Conservation (phyloP, 2,329 filamentous ascomycete species). For the Aspergillus alliaceus region DNA sequence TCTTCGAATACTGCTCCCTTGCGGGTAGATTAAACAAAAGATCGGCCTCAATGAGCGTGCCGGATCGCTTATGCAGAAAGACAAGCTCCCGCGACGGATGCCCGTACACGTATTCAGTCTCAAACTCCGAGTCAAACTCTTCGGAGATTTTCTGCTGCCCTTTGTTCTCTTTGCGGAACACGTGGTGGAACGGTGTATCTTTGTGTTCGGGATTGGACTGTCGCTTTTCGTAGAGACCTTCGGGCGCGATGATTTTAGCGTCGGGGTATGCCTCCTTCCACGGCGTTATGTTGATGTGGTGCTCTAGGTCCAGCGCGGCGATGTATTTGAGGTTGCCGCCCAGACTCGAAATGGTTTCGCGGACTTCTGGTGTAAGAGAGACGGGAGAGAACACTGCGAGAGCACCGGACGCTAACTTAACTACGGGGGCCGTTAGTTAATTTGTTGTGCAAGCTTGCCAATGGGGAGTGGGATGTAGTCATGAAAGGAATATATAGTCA, state of each 20-base stretch:
- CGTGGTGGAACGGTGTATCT: constrained; percentile 63
- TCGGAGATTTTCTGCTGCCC: constrained; percentile 58
- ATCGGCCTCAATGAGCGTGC: constrained; percentile 83
- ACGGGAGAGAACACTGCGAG: constrained; percentile 92
- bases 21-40: constrained; percentile 89
- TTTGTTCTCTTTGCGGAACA: constrained; percentile 63
- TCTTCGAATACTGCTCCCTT: constrained; percentile 74
- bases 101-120: constrained; percentile 77
- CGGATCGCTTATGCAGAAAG: constrained; percentile 77
- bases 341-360: constrained; percentile 59
- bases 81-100: constrained; percentile 86
- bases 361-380: constrained; percentile 74
- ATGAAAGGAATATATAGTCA: constrained; percentile 2
- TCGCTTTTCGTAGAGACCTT: constrained; percentile 82
- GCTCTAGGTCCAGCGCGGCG: constrained; percentile 83
- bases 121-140: constrained; percentile 86
- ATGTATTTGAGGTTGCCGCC: constrained; percentile 78
- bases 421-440: constrained; percentile 43
- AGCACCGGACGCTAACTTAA: constrained; percentile 72
- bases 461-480: background rate
- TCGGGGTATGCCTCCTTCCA: constrained; percentile 79
- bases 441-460: background rate
- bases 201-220: constrained; percentile 57
- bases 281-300: constrained; percentile 87
- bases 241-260: constrained; percentile 78